A percentile compares a stretch with the other conserved stretches of the same genome.
Evolutionary conservation across 2,329 filamentous ascomycete genomes (phyloP).

Genomic region (Calonectria honghensis): DNA sequence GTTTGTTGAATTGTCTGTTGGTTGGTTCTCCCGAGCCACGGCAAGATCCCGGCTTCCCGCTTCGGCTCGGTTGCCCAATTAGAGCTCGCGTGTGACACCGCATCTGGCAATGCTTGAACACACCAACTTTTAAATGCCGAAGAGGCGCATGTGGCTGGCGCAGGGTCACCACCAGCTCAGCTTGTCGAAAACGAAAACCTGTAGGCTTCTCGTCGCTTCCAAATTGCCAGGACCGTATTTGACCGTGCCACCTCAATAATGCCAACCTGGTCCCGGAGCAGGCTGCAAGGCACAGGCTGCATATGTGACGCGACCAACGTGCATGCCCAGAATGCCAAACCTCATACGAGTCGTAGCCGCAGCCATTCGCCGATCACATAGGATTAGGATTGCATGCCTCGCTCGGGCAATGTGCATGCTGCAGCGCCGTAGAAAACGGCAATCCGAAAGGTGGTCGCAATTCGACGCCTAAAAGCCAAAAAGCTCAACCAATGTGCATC

Average conservation of each 20-base stretch:
- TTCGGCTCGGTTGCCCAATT: background rate
- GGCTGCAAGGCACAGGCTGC: background rate
- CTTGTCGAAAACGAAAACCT: background rate
- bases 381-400: background rate
- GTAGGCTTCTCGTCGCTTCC: background rate
- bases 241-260: background rate
- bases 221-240: background rate
- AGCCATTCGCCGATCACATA: background rate
- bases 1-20: background rate
- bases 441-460: background rate
- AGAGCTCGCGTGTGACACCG: background rate
- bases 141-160: background rate
- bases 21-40: slow-evolving; percentile 6
- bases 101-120: slow-evolving; percentile 18
- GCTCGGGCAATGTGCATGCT: background rate
- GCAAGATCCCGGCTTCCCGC: slow-evolving; percentile 2
- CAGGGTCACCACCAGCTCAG: background rate
- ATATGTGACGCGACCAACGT: background rate
- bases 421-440: background rate
- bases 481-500: background rate
- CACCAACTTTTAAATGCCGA: slow-evolving; percentile 17
- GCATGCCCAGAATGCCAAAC: slow-evolving; percentile 3
- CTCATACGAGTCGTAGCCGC: background rate
- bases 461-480: background rate
- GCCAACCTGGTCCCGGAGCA: background rate